Base-by-base conservation (phyloP, 495 filamentous ascomycete species). In the Tuber calosporum region DNA sequence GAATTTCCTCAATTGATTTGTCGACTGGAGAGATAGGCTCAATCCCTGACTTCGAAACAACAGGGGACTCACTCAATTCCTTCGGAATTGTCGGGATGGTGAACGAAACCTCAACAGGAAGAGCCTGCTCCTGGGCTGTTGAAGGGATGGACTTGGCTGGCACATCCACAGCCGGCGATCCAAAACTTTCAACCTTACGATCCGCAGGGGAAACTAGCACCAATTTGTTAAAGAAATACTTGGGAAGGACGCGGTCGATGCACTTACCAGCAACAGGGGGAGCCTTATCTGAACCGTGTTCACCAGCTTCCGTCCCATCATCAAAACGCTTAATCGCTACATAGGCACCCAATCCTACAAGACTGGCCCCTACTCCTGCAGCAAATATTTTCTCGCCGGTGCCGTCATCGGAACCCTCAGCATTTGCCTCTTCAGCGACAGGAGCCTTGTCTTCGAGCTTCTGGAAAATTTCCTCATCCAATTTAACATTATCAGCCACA, bases 391-490 rank as follows among this genome's bases (percentile, higher is more conserved):
- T 30, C 53, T 30, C 3, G 26, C 53, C 53, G 53, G 53, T 30
- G 11, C 26, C 53, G n/a, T 26, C 48, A 62, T 62, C 26, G 11
- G 53, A 30, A 3, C 9, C 53, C 26, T 7, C 53, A 62, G 13
- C 53, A 26, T 17, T 17, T 17, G 53, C 26, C 15, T 30, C n/a
- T 58, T 58, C 48, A 15, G 48, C n/a, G 30, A 58, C n/a, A 30
- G 48, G 48, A 58, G 53, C 13, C 13, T 62, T 62, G 53, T 17
- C 77, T 42, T 89, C 90, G 78, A 87, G 87, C 78, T 89, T 89
- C 79, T 97, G 90, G 82, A 96, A 97, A 1, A 90, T 92, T 77
- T 88, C 90, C 83, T 91, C 86, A 81, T 96, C 93, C 15, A 92
- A 86, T 70, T 87, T 91, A 69, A 91, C 92, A 62, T 86, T 85